Conservation (phyloP, 2,329 filamentous ascomycete species). For the Alternaria brassicae region DNA sequence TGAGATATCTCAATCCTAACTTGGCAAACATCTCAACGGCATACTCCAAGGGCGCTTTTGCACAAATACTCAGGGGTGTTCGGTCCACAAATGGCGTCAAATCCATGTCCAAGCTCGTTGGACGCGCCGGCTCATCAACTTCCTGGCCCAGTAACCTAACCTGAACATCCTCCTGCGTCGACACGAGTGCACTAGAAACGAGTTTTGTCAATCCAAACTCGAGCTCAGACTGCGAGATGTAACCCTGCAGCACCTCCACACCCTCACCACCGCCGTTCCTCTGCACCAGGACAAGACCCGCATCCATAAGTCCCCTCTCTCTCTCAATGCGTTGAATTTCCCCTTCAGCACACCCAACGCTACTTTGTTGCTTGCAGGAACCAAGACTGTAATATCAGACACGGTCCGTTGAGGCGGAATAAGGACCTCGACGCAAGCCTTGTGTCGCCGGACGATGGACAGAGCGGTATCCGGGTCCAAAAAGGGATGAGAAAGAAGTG, state of each 20-base stretch:
- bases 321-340: slow-evolving; percentile 58
- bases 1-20: slow-evolving; percentile 62
- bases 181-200: slow-evolving; percentile 20
- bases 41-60: slow-evolving; percentile 64
- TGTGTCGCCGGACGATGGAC: slow-evolving; percentile 50
- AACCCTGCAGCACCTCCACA: slow-evolving; percentile 59
- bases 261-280: background rate
- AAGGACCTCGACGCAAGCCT: slow-evolving; percentile 54
- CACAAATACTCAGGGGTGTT: slow-evolving; percentile 60
- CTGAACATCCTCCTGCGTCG: slow-evolving; percentile 31
- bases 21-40: slow-evolving; percentile 67
- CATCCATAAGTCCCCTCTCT: slow-evolving; percentile 62
- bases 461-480: slow-evolving; percentile 61
- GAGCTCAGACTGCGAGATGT: slow-evolving; percentile 62
- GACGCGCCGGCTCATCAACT: slow-evolving; percentile 34
- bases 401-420: slow-evolving; percentile 63
- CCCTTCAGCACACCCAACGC: slow-evolving; percentile 50
- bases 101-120: slow-evolving; percentile 46
- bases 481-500: slow-evolving; percentile 65
- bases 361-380: slow-evolving; percentile 56
- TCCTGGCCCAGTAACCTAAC: slow-evolving; percentile 52
- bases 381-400: slow-evolving; percentile 62
- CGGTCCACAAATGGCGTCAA: slow-evolving; percentile 61
- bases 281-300: slow-evolving; percentile 64
- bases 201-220: slow-evolving; percentile 57